phyloP scores from a whole-genome alignment of 2,329 filamentous ascomycete species.

The Penicillium palitans region DNA sequence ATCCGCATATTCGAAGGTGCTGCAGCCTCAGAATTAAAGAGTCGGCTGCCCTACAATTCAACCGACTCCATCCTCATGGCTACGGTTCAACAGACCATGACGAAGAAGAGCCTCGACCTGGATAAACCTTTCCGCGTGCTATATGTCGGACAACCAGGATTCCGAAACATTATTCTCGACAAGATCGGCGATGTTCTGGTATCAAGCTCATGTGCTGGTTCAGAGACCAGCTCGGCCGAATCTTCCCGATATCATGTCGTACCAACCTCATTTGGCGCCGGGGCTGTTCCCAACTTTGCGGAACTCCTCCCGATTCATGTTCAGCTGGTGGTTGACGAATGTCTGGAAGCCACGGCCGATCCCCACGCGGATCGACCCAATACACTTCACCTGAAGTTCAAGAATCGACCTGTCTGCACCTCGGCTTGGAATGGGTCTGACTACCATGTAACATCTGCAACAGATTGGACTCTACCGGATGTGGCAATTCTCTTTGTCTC shows the following conservation, averaged over 20 bases:
- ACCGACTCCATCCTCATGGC: slow-evolving; percentile 38
- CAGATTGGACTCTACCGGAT: slow-evolving; percentile 48
- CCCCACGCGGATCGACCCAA: slow-evolving; percentile 26
- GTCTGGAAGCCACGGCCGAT: slow-evolving; percentile 37
- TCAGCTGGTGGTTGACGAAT: slow-evolving; percentile 52
- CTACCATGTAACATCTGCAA: slow-evolving; percentile 41
- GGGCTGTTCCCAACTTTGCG: slow-evolving; percentile 48
- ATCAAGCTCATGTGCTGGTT: slow-evolving; percentile 38
- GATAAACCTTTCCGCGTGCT: slow-evolving; percentile 48
- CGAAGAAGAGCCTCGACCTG: slow-evolving; percentile 39
- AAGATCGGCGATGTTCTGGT: slow-evolving; percentile 52
- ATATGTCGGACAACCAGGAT: slow-evolving; percentile 43
- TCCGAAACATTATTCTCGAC: slow-evolving; percentile 45
- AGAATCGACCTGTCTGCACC: slow-evolving; percentile 39
- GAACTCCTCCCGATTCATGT: slow-evolving; percentile 51
- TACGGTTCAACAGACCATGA: slow-evolving; percentile 48
- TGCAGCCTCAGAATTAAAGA: slow-evolving; percentile 32
- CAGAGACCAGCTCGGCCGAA: slow-evolving; percentile 38
- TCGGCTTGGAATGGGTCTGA: slow-evolving; percentile 41
- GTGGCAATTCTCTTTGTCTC: slow-evolving; percentile 49
- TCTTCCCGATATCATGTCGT: slow-evolving; percentile 51
- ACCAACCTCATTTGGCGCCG: slow-evolving; percentile 49
- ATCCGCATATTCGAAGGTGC: slow-evolving; percentile 38
- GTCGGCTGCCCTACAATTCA: slow-evolving; percentile 29
- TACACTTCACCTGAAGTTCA: slow-evolving; percentile 41